These are phyloP conservation scores for Phaeosphaeriaceae sp. DNA, from an alignment of 2,329 filamentous ascomycete species.

Conservation along the genomic window DNA sequence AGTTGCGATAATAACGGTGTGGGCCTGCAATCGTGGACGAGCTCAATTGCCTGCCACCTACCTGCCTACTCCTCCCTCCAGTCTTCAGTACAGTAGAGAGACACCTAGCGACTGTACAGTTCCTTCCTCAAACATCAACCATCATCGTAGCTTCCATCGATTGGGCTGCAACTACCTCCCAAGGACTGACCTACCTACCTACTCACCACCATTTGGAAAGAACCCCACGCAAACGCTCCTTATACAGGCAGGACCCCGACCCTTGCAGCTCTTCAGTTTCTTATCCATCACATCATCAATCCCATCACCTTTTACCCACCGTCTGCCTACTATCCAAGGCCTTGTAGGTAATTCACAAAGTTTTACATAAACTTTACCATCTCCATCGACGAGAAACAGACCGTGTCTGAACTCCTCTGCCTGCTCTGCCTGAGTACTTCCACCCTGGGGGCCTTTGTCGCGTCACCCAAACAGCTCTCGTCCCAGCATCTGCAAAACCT, in stretches of 20 bases:
- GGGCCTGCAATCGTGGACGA: constrained; percentile 6
- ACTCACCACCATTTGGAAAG: constrained; percentile 35
- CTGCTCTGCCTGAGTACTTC: constrained; percentile 15
- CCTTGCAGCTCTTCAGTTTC: constrained; percentile 37
- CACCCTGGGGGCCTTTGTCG: constrained; percentile 16
- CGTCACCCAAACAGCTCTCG: constrained; percentile 37
- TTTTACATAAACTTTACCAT: background rate
- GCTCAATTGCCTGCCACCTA: constrained; percentile 1
- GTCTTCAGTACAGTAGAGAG: background rate
- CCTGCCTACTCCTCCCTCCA: background rate
- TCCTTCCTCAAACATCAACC: background rate
- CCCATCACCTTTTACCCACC: background rate
- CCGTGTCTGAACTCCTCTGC: constrained; percentile 28
- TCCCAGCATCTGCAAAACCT: constrained; percentile 24
- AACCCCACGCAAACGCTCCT: constrained; percentile 31
- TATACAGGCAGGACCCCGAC: constrained; percentile 33
- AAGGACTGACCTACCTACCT: too few relatives aligned
- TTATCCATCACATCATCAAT: too few relatives aligned
- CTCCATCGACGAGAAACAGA: constrained; percentile 33
- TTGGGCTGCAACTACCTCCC: constrained; percentile 28
- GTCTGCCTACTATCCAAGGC: background rate
- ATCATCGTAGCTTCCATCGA: constrained; percentile 30
- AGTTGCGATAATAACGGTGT: constrained; percentile 19
- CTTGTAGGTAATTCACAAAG: background rate
- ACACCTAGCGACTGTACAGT: constrained; percentile 1